These are phyloP conservation scores for Calcarisporium arbuscula DNA, from an alignment of 2,329 filamentous ascomycete genomes.

Conservation along the genomic window DNA sequence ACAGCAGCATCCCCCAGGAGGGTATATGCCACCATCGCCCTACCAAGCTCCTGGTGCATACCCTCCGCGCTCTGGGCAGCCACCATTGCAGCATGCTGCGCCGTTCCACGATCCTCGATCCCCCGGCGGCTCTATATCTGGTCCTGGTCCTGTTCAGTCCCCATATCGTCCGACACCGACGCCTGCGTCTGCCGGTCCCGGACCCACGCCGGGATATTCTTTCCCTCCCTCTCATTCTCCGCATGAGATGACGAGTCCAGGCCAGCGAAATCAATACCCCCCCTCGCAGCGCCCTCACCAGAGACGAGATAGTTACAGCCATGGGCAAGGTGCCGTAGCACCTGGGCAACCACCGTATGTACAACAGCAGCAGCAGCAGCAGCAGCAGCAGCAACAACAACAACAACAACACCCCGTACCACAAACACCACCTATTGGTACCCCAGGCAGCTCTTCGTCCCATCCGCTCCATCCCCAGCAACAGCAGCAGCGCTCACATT, in stretches of 20 bases:
- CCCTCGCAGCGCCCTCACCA: constrained; percentile 35
- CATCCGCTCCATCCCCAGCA: constrained; percentile 33
- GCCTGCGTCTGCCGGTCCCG: constrained; percentile 30
- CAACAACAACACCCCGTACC: constrained; percentile 31
- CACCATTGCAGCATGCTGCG: constrained; percentile 39
- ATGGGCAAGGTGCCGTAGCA: constrained; percentile 26
- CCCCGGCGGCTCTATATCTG: constrained; percentile 33
- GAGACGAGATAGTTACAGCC: constrained; percentile 40
- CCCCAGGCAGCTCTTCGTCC: constrained; percentile 26
- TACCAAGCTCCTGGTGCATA: constrained; percentile 37
- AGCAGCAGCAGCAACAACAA: constrained; percentile 18
- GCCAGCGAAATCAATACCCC: constrained; percentile 46
- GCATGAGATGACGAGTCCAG: constrained; percentile 41
- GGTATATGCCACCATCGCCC: constrained; percentile 32
- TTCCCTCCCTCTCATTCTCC: constrained; percentile 40
- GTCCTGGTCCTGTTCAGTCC: constrained; percentile 27
- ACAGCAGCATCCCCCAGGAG: constrained; percentile 23
- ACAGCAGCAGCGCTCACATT: constrained; percentile 51
- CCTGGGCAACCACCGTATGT: constrained; percentile 33
- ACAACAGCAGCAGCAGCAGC: constrained; percentile 14
- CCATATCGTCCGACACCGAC: constrained; percentile 46
- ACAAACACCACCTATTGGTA: constrained; percentile 44
- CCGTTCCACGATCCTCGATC: constrained; percentile 44
- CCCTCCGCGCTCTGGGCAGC: constrained; percentile 34
- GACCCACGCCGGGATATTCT: constrained; percentile 39